Evolutionary conservation across 148 eudicot species (phyloP), one percentile per base, ranked within the genome.

Genomic region (Silene latifolia): DNA sequence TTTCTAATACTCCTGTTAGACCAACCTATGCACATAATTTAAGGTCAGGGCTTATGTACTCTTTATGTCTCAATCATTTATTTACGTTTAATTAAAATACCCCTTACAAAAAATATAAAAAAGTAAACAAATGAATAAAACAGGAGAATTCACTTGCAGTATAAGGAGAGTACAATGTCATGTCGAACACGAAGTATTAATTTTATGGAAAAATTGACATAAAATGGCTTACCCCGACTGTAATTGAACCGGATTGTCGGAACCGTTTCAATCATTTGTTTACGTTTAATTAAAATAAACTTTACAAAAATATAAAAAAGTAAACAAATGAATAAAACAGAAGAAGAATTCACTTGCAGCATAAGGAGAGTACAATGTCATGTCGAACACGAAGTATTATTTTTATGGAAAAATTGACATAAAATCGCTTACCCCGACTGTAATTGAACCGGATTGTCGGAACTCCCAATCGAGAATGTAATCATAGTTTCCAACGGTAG

Each of bases 401-500:
- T 44, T 44, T 44, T 47, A 9, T 4, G 12, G 13, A 47, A 47
- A 14, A 63, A 63, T 63, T 63, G 35, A 12, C 8, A 24, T 8
- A 63, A 60, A 24, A 11, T 21, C 4, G 15, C 66, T 24, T 88
- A 89, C 98, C 85, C 84, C 87, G 27, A 91, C 89, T 72, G 78
- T 86, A 21, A 93, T 93, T 1, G 93, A 86, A 2, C 98, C 98
- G 76, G 85, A 85, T 83, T 89, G 85, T 77, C 86, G 87, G 78
- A 93, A 91, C 73, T 91, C 98, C 98, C 98, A 93, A 63, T 93
- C 98, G 60, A 93, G 87, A 64, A 93, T 79, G 67, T 93, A 93
- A 74, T 93, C 98, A 80, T 93, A 93, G 72, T 91, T 93, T 64
- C 97, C 97, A 15, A 93, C 97, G 0, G 94, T 87, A 13, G 98